Evolutionary conservation across 805 yeast species (phyloP).

Genomic region (Saccharomycopsis babjevae): DNA sequence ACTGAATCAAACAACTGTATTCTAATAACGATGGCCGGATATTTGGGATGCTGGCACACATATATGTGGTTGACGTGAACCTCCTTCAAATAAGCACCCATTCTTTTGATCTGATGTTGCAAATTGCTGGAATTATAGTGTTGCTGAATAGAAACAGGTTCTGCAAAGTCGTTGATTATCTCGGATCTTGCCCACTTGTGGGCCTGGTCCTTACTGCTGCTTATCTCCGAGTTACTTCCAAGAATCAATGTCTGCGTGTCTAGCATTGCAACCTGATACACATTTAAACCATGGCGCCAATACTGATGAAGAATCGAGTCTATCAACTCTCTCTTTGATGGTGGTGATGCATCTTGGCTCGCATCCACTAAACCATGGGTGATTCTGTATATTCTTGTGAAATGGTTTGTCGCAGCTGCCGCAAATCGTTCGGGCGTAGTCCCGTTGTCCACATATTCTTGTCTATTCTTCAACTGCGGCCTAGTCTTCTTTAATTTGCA

Average conservation of each 20-base stretch:
- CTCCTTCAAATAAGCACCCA: slow-evolving; percentile 27
- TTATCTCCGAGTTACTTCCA: not conserved
- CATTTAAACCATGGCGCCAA: slow-evolving; percentile 49
- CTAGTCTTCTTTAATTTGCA: slow-evolving; percentile 7
- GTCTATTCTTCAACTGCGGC: slow-evolving; percentile 1
- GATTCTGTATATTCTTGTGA: not conserved
- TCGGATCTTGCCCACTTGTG: slow-evolving; percentile 30
- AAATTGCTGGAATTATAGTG: slow-evolving; percentile 41
- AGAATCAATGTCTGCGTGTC: slow-evolving; percentile 52
- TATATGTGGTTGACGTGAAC: slow-evolving; percentile 57
- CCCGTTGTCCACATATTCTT: slow-evolving; percentile 1
- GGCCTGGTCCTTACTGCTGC: slow-evolving; percentile 36
- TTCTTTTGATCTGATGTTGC: slow-evolving; percentile 37
- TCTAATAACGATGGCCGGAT: slow-evolving; percentile 51
- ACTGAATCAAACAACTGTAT: slow-evolving; percentile 56
- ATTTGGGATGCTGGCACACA: slow-evolving; percentile 52
- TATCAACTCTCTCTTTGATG: slow-evolving; percentile 25
- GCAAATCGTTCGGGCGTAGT: not conserved
- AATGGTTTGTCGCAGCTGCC: not conserved
- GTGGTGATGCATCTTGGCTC: not conserved
- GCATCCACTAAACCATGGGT: not conserved
- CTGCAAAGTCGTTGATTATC: slow-evolving; percentile 22
- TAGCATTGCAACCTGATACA: slow-evolving; percentile 58
- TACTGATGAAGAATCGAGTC: slow-evolving; percentile 38
- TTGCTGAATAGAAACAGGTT: slow-evolving; percentile 24